Percentiles rank a stretch among this genome's conserved stretches.
Conservation (phyloP, 306 rosid species). For the Ammopiptanthus mongolicus region DNA sequence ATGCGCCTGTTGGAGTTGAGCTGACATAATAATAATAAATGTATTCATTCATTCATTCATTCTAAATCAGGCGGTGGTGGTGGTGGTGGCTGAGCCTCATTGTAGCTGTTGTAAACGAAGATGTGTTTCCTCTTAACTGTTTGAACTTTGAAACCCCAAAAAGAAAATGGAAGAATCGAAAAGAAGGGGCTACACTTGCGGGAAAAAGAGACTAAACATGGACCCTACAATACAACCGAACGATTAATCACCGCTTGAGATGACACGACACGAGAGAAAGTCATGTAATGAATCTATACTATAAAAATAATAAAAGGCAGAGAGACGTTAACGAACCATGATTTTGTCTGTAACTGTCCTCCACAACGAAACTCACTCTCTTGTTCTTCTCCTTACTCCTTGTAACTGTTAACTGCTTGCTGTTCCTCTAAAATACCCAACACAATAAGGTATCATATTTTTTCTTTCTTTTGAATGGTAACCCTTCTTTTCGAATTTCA, state of each 20-base stretch:
- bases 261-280: background rate
- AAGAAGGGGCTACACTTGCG: slow-evolving; percentile 20
- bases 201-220: background rate
- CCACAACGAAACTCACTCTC: slow-evolving; percentile 16
- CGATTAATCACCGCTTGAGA: slow-evolving; percentile 17
- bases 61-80: background rate
- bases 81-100: slow-evolving; percentile 14
- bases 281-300: too few relatives aligned
- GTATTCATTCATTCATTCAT: too few relatives aligned
- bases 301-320: background rate
- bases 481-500: background rate
- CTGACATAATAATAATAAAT: background rate
- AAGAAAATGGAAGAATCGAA: background rate
- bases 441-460: background rate
- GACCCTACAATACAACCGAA: slow-evolving; percentile 20
- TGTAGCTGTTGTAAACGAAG: slow-evolving; percentile 34
- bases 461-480: background rate
- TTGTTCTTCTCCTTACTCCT: background rate
- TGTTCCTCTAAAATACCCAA: background rate
- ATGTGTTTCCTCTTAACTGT: background rate
- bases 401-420: background rate
- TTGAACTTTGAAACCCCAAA: slow-evolving; percentile 18
- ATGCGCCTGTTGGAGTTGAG: slow-evolving; percentile 24
- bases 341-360: slow-evolving; percentile 23
- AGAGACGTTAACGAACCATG: slow-evolving; percentile 7